phyloP scores from a whole-genome alignment of 306 rosid genomes.

The Dicorynia guianensis region DNA sequence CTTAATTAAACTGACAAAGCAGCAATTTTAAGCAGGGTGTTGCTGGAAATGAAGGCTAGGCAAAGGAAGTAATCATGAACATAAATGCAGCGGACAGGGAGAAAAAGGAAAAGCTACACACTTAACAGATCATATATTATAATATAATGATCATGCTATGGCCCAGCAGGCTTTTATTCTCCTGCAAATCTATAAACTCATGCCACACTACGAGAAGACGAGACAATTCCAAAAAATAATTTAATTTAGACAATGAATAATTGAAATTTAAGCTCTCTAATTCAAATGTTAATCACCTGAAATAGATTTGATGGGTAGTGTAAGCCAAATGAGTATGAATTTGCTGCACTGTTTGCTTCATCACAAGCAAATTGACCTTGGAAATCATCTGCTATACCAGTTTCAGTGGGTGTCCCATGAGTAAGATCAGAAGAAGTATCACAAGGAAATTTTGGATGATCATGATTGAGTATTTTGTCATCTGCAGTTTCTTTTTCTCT shows the following conservation, averaged over 20 bases:
- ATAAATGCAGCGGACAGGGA: slow-evolving; percentile 40
- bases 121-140: slow-evolving; percentile 27
- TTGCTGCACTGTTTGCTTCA: slow-evolving; percentile 79
- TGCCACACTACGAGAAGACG: slow-evolving; percentile 45
- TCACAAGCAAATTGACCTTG: slow-evolving; percentile 78
- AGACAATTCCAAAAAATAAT: slow-evolving; percentile 19
- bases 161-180: slow-evolving; percentile 28
- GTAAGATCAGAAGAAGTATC: slow-evolving; percentile 93
- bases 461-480: slow-evolving; percentile 51
- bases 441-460: slow-evolving; percentile 55
- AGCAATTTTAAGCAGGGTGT: slow-evolving; percentile 47
- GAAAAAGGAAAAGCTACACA: slow-evolving; percentile 50
- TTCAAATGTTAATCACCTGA: slow-evolving; percentile 58
- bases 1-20: slow-evolving; percentile 40
- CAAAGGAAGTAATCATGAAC: slow-evolving; percentile 63
- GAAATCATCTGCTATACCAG: slow-evolving; percentile 66
- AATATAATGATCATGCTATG: slow-evolving; percentile 49
- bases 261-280: too few species aligned
- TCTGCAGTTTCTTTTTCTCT: slow-evolving; percentile 51
- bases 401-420: slow-evolving; percentile 80
- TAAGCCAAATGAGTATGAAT: slow-evolving; percentile 57
- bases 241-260: neutral
- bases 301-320: slow-evolving; percentile 59
- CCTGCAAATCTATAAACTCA: slow-evolving; percentile 3
- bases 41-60: slow-evolving; percentile 55